phyloP scores from a whole-genome alignment of 1,139 yeast genomes.

The Geotrichum candidum region DNA sequence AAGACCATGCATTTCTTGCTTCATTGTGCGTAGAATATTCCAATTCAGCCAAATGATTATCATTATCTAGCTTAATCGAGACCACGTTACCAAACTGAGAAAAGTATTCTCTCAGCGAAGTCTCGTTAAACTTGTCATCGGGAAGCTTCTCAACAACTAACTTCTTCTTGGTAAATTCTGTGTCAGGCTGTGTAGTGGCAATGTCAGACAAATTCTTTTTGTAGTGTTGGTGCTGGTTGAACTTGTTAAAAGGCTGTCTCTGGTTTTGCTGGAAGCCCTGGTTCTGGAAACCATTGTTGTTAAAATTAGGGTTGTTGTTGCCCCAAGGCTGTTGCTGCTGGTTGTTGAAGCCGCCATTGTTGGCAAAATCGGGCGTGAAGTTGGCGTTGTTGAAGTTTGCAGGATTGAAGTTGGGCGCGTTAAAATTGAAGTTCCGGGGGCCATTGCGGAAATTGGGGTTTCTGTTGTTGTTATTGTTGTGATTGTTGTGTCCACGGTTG shows the following conservation, averaged over 20 bases:
- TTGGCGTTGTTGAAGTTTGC: not conserved
- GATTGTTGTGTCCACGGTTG: slow-evolving; percentile 2
- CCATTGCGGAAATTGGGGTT: slow-evolving; percentile 15
- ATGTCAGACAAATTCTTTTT: slow-evolving; percentile 15
- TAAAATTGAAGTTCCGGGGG: slow-evolving; percentile 6
- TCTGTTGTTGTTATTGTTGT: slow-evolving; percentile 4
- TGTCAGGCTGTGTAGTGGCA: slow-evolving; percentile 22
- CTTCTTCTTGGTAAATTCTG: slow-evolving; percentile 22
- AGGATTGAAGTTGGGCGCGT: slow-evolving; percentile 2
- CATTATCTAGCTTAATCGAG: slow-evolving; percentile 29
- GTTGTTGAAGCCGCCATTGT: not conserved
- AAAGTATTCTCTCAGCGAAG: slow-evolving; percentile 35
- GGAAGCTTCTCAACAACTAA: slow-evolving; percentile 43
- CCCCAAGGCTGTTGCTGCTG: slow-evolving; percentile 6
- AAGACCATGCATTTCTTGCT: slow-evolving; percentile 42
- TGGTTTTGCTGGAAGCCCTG: not conserved
- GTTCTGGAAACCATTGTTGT: not conserved
- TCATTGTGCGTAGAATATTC: slow-evolving; percentile 36
- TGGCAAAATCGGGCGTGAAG: not conserved
- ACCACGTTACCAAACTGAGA: slow-evolving; percentile 38
- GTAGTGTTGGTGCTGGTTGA: not conserved
- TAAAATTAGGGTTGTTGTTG: not conserved
- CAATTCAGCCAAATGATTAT: slow-evolving; percentile 35
- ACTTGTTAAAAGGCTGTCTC: not conserved
- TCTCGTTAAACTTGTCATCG: slow-evolving; percentile 38